Evolutionary conservation across 2,329 filamentous ascomycete genomes (phyloP), one percentile per base, ranked within the genome.

Genomic region (Xylaria polymorpha): DNA sequence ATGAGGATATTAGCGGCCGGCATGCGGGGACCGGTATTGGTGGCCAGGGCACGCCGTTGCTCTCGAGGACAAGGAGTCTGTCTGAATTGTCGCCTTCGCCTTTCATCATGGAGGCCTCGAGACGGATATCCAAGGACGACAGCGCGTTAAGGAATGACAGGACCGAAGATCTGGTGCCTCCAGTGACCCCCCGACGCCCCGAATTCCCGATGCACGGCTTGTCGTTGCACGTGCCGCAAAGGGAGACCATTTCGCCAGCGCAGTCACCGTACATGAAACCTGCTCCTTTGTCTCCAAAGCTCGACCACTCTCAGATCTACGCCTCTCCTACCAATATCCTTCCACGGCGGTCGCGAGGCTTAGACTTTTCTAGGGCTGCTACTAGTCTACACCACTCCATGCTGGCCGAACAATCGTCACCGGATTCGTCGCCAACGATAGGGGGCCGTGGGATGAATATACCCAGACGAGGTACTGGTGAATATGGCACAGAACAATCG

Each of bases 361-460:
- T 98, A 69, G 95, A 98, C 81, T 98, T 97, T 80, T 95, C 95
- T 48, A 88, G 95, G 74, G 94, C 94, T 12, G 96, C 94, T 71
- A 98, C 95, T 12, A 97, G 94, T 78, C 85, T 99, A 25, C 96
- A 98, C 81, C 96, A 98, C 80, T 98, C 95, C 18, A 98, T 93
- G 0, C 87, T 98, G 9, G 94, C 95, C 65, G 93, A 97, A 74
- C 89, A 91, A 79, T 92, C 93, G 0, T 96, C 93, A 5, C 94
- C 94, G 3, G 94, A 97, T 79, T 96, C 94, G 0, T 98, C 94
- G 0, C 96, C 96, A 0, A 94, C 91, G 14, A 91, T 96, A 64
- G 90, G 90, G 61, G 89, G 92, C 44, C 81, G 84, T 71, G 88
- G 85, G 32, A 88, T 90, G 84, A 89, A 87, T 75, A 91, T 91